These are phyloP conservation scores for Pistacia atlantica DNA, from an alignment of 345 rosid genomes.

Conservation along the genomic window DNA sequence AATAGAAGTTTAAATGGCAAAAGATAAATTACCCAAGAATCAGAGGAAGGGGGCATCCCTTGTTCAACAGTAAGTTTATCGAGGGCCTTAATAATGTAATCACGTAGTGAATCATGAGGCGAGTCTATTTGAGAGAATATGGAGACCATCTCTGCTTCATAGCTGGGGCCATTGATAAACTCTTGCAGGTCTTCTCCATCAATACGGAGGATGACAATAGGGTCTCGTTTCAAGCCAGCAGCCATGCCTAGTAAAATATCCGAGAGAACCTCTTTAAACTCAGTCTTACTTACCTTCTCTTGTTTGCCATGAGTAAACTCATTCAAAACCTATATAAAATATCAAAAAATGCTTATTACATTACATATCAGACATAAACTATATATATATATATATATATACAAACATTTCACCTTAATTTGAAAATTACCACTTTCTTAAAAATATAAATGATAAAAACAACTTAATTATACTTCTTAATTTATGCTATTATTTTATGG, in stretches of 20 bases:
- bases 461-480: not conserved
- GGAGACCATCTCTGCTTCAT: constrained; percentile 66
- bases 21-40: constrained; percentile 68
- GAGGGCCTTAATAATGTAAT: constrained; percentile 56
- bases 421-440: too few species aligned
- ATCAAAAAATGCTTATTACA: not conserved
- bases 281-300: constrained; percentile 76
- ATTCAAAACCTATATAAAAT: constrained; percentile 56
- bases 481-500: not conserved
- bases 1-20: not conserved
- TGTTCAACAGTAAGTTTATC: constrained; percentile 81
- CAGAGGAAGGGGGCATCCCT: constrained; percentile 87
- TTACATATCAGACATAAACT: too few species aligned
- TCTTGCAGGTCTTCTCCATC: constrained; percentile 94
- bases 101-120: constrained; percentile 47
- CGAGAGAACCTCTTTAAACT: constrained; percentile 85
- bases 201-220: constrained; percentile 87
- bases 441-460: too few species aligned
- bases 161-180: constrained; percentile 65
- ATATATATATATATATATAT: too few species aligned
- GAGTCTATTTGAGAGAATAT: constrained; percentile 51
- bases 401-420: too few species aligned
- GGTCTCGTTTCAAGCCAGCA: constrained; percentile 93
- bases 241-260: constrained; percentile 97
- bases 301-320: constrained; percentile 90